phyloP scores from a whole-genome alignment of 345 rosid species.

The Syzygium jambos region DNA sequence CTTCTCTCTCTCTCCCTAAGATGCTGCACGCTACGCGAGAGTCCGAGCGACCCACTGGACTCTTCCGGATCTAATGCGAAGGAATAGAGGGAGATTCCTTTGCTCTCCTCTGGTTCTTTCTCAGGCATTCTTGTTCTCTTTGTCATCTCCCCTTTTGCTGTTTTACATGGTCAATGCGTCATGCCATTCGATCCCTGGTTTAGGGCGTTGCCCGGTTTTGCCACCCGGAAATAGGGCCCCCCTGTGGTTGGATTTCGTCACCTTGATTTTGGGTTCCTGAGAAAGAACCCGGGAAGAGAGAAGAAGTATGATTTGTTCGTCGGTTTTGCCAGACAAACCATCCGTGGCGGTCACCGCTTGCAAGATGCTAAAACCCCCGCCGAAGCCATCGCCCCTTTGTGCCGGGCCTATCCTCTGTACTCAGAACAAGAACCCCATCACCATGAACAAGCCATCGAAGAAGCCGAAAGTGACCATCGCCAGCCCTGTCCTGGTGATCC shows the following conservation, averaged over 20 bases:
- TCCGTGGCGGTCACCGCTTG: neutral
- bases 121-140: neutral
- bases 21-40: neutral
- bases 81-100: neutral
- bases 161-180: neutral
- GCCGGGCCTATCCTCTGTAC: neutral
- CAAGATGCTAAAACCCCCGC: neutral
- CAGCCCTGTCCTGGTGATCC: constrained; percentile 11
- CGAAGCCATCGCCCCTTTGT: neutral
- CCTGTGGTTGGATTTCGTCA: neutral
- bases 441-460: constrained; percentile 7
- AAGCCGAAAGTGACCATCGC: constrained; percentile 11
- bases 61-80: neutral
- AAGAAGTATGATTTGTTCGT: neutral
- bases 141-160: neutral
- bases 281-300: neutral
- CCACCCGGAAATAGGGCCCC: neutral
- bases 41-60: neutral
- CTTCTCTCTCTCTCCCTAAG: neutral
- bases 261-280: neutral
- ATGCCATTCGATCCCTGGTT: neutral
- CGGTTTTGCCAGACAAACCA: neutral
- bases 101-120: neutral
- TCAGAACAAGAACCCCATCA: constrained; percentile 7
- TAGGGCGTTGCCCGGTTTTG: neutral